These are phyloP conservation scores for Penicillium freii DNA, from an alignment of 2,329 filamentous ascomycete genomes.

Conservation along the genomic window DNA sequence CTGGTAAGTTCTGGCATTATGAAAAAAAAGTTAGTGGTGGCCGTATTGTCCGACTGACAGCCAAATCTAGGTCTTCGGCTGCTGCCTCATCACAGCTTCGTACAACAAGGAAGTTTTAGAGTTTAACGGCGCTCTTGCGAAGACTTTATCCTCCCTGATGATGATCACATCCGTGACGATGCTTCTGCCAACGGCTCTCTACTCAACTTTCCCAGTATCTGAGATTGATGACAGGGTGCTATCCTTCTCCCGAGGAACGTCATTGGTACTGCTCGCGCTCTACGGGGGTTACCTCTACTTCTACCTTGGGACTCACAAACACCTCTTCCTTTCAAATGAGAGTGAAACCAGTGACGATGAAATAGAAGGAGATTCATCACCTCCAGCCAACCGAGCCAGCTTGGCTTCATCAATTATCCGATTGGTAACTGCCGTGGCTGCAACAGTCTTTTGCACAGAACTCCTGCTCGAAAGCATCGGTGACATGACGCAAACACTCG, in stretches of 20 bases:
- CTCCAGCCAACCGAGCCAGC: background rate
- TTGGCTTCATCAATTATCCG: slow-evolving; percentile 4
- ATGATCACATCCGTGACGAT: slow-evolving; percentile 67
- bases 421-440: slow-evolving; percentile 46
- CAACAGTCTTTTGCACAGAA: slow-evolving; percentile 67
- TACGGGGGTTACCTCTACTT: slow-evolving; percentile 70
- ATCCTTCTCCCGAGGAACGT: slow-evolving; percentile 67
- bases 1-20: slow-evolving; percentile 48
- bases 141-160: slow-evolving; percentile 59
- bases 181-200: slow-evolving; percentile 68
- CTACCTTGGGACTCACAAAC: slow-evolving; percentile 67
- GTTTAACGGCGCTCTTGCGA: slow-evolving; percentile 38
- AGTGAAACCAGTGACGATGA: background rate
- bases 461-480: slow-evolving; percentile 69
- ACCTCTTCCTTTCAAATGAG: slow-evolving; percentile 57
- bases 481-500: slow-evolving; percentile 59
- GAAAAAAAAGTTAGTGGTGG: background rate
- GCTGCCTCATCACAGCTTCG: slow-evolving; percentile 69
- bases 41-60: background rate
- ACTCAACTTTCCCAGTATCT: slow-evolving; percentile 52
- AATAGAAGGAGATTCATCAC: background rate
- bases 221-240: slow-evolving; percentile 55
- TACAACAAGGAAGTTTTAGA: slow-evolving; percentile 63
- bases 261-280: slow-evolving; percentile 65
- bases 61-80: slow-evolving; percentile 55